Conservation (phyloP, 2,329 filamentous ascomycete genomes). For the Cladosporium phlei region DNA sequence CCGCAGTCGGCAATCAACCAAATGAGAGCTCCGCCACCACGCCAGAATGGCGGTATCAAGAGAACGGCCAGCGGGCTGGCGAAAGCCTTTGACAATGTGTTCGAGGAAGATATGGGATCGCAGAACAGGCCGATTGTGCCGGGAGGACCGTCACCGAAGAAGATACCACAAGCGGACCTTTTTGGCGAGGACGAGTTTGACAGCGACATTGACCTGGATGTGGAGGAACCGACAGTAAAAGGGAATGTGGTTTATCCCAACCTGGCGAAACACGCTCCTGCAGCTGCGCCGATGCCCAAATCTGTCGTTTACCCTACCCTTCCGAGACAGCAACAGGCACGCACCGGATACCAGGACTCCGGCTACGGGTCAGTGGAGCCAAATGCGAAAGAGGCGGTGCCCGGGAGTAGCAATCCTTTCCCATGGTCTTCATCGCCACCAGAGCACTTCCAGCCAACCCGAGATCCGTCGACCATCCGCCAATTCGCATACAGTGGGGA, state of each 20-base stretch:
- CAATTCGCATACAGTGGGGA: conserved; percentile 7
- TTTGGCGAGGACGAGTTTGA: conserved; percentile 76
- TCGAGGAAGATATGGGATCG: conserved; percentile 28
- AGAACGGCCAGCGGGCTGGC: conserved; percentile 43
- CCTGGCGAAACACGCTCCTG: conserved; percentile 27
- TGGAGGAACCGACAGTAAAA: conserved; percentile 55
- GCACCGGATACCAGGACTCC: conserved; percentile 20
- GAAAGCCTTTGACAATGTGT: conserved; percentile 39
- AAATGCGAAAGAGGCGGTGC: conserved; percentile 31
- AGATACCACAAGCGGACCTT: conserved; percentile 22
- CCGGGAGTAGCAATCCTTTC: conserved; percentile 53
- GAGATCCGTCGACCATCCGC: background rate
- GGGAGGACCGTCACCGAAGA: conserved; percentile 37
- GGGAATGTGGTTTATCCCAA: conserved; percentile 39
- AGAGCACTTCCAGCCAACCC: conserved; percentile 34
- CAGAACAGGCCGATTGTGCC: conserved; percentile 30
- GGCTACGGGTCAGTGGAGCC: conserved; percentile 23
- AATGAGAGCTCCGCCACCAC: conserved; percentile 12
- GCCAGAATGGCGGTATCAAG: conserved; percentile 35
- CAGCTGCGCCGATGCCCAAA: conserved; percentile 10
- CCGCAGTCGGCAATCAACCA: conserved; percentile 31
- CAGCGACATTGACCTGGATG: conserved; percentile 72
- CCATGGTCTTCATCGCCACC: conserved; percentile 61
- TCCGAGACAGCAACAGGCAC: conserved; percentile 22
- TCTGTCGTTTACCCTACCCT: conserved; percentile 27